A percentile compares a stretch with the other conserved stretches of the same genome.
Evolutionary conservation across 768 basidiomycete species (phyloP).

Genomic region (Hemileccinum impolitum): DNA sequence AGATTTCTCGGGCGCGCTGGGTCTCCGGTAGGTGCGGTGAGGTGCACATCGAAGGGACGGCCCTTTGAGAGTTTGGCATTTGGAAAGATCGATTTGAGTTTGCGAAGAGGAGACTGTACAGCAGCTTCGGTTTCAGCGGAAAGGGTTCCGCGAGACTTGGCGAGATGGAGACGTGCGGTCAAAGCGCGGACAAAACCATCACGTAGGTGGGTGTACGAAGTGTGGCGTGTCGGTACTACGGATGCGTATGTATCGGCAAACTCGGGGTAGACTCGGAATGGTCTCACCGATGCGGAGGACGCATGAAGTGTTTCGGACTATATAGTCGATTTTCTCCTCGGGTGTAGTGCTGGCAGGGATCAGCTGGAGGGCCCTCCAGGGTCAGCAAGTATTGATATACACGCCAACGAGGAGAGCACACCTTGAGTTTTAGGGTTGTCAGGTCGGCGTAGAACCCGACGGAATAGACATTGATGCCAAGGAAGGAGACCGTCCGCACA

Average conservation of each 20-base stretch:
- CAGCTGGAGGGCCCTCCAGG: conserved; percentile 30
- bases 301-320: conserved; percentile 66
- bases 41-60: conserved; percentile 63
- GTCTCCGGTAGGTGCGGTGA: conserved; percentile 50
- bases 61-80: conserved; percentile 65
- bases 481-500: conserved; percentile 85
- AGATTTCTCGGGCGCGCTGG: conserved; percentile 49
- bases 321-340: conserved; percentile 68
- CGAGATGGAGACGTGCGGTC: conserved; percentile 53
- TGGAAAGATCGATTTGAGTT: conserved; percentile 75
- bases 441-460: conserved; percentile 89
- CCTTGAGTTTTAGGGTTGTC: conserved; percentile 57
- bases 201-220: conserved; percentile 74
- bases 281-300: conserved; percentile 68
- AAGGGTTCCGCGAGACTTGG: conserved; percentile 49
- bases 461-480: conserved; percentile 85
- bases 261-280: neutral
- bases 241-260: neutral
- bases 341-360: conserved; percentile 52
- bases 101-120: conserved; percentile 61
- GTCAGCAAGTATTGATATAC: conserved; percentile 1
- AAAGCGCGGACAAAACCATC: conserved; percentile 81
- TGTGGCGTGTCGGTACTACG: conserved; percentile 75
- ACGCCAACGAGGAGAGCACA: conserved; percentile 23
- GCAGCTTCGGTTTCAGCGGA: conserved; percentile 56